Conservation (phyloP, 2,329 filamentous ascomycete species). For the Tolypocladium nubicola region DNA sequence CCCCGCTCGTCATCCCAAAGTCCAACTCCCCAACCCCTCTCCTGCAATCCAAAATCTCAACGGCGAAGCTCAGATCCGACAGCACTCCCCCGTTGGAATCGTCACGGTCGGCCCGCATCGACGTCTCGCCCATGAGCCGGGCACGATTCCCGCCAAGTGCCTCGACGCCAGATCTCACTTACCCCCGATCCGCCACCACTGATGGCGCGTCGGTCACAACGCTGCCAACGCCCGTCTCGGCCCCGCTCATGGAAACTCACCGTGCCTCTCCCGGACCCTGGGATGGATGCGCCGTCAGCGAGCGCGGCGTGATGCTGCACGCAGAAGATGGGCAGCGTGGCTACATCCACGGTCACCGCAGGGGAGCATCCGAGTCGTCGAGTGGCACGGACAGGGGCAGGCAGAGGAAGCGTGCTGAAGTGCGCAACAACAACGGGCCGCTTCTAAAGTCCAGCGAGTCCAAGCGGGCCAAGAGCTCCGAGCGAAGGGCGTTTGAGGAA, state of each 20-base stretch:
- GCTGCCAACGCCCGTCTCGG: constrained; percentile 38
- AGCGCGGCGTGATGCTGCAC: constrained; percentile 1
- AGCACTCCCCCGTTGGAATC: constrained; percentile 30
- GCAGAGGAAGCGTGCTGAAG: constrained; percentile 42
- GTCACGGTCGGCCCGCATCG: constrained; percentile 28
- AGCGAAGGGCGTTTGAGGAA: constrained; percentile 47
- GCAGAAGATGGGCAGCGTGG: constrained; percentile 5
- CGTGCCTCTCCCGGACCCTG: constrained; percentile 33
- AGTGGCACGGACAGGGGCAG: constrained; percentile 52
- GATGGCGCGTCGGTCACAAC: constrained; percentile 25
- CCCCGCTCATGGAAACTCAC: constrained; percentile 28
- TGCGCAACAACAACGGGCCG: constrained; percentile 24
- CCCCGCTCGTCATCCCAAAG: constrained; percentile 46
- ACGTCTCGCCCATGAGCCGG: constrained; percentile 35
- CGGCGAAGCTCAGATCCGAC: constrained; percentile 34
- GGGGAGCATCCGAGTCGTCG: constrained; percentile 46
- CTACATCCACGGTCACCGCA: constrained; percentile 27
- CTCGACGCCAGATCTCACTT: constrained; percentile 26
- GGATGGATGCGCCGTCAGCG: constrained; percentile 18
- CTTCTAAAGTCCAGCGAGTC: constrained; percentile 27
- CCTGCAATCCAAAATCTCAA: constrained; percentile 24
- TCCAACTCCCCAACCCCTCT: constrained; percentile 5
- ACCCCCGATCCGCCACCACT: constrained; percentile 33
- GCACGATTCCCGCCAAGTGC: constrained; percentile 26
- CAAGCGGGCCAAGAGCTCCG: constrained; percentile 36